Evolutionary conservation across 805 yeast genomes (phyloP), one percentile per base, ranked within the genome.

Genomic region (Metschnikowia arizonensis): DNA sequence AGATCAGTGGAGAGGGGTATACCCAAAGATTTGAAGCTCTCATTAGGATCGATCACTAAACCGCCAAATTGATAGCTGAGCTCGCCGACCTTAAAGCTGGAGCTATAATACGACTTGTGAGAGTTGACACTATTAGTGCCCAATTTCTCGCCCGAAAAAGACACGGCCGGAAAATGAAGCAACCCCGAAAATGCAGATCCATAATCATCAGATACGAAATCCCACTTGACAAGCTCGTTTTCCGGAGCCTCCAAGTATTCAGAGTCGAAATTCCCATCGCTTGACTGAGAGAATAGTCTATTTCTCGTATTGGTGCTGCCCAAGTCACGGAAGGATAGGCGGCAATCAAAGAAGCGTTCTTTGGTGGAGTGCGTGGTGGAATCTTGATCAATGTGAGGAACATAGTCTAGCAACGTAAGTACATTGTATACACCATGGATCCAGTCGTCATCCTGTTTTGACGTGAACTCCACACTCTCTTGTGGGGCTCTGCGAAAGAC

Each of bases 51-150:
- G 3, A 53, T 47, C 33, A 38, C 50, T 9, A 71, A 36, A 0
- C 76, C 76, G 2, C 75, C 75, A 49, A 71, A 70, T n/a, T 60
- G 52, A 48, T 61, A 68, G 2, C 61, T 59, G 21, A 53, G 43
- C 23, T 64, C 72, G 18, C 61, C 63, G 6, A 58, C 48, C 43
- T 64, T 64, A 42, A 58, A 62, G 40, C 62, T 64, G 42, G 64
- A 63, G 40, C 66, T 72, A 47, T 63, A 67, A 58, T 9, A 29
- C 15, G 40, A 48, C 40, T 39, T 50, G 23, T 17, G 47, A 9
- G 29, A 14, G 21, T 39, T 31, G 42, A 23, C 28, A 14, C 14
- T 14, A 2, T 21, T 26, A 14, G 29, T 9, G 10, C 25, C 24
- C 18, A 37, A 28, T 19, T 37, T 28, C 9, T 24, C 40, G 5